Conservation (phyloP, 257 asterid species). For the Nyctanthes arbortristis region DNA sequence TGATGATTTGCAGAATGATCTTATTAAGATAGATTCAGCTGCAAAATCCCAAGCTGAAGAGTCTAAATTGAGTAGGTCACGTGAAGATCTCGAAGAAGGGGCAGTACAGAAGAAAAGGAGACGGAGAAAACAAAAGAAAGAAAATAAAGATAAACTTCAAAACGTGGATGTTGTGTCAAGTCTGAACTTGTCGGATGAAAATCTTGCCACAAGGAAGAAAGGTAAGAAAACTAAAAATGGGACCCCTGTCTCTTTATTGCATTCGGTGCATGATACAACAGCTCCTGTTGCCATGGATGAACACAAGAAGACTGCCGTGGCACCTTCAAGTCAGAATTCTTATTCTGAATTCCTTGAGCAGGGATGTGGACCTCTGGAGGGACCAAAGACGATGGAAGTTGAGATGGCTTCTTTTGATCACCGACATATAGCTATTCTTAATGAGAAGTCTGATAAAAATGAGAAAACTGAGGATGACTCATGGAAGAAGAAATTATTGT, state of each 20-base stretch:
- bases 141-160: neutral
- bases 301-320: conserved; percentile 10
- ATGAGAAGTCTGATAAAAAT: conserved; percentile 18
- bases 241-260: conserved; percentile 21
- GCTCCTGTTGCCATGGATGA: conserved; percentile 1
- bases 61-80: conserved; percentile 20
- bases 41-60: conserved; percentile 22
- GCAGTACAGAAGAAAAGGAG: conserved; percentile 23
- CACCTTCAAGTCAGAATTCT: conserved; percentile 15
- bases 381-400: conserved; percentile 27
- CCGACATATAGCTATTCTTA: conserved; percentile 9
- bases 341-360: conserved; percentile 19
- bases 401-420: conserved; percentile 20
- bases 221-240: conserved; percentile 10
- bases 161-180: conserved; percentile 25
- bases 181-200: conserved; percentile 32
- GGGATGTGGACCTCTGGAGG: conserved; percentile 4
- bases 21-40: conserved; percentile 17
- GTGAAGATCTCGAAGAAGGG: no score
- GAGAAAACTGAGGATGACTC: conserved; percentile 15
- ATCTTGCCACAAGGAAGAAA: conserved; percentile 19
- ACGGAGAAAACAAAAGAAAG: conserved; percentile 4
- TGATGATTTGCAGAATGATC: conserved; percentile 21
- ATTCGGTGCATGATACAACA: conserved; percentile 14
- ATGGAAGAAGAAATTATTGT: conserved; percentile 19